Evolutionary conservation across 805 yeast species (phyloP).

Genomic region (Diddensiella santjacobensis): DNA sequence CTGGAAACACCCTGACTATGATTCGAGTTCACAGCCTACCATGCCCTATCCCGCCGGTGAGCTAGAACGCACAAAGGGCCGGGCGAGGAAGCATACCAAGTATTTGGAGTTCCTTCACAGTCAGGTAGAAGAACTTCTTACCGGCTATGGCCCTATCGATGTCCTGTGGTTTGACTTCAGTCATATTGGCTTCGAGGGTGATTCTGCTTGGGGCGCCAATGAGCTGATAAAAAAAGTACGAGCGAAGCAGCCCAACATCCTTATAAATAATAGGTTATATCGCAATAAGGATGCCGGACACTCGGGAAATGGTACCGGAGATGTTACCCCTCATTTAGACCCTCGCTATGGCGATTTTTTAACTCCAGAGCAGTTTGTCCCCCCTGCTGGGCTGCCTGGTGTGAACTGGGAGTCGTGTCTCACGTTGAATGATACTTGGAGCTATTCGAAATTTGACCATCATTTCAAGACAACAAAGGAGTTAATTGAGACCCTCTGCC

Average conservation of each 20-base stretch:
- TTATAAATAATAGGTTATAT: slow-evolving; percentile 18
- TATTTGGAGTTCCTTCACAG: slow-evolving; percentile 18
- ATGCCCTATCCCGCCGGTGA: slow-evolving; percentile 17
- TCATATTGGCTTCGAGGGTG: slow-evolving; percentile 18
- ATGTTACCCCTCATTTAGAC: slow-evolving; percentile 12
- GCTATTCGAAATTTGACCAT: slow-evolving; percentile 17
- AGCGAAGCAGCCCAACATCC: slow-evolving; percentile 14
- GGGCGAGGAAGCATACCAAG: slow-evolving; percentile 10
- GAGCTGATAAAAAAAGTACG: slow-evolving; percentile 11
- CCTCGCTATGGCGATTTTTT: slow-evolving; percentile 19
- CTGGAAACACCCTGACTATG: slow-evolving; percentile 21
- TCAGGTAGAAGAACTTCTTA: slow-evolving; percentile 16
- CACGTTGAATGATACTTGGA: slow-evolving; percentile 20
- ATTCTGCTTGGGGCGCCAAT: slow-evolving; percentile 15
- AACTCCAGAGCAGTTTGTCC: slow-evolving; percentile 20
- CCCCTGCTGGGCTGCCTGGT: slow-evolving; percentile 10
- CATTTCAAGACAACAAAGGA: slow-evolving; percentile 11
- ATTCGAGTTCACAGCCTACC: slow-evolving; percentile 5
- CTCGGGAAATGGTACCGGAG: slow-evolving; percentile 12
- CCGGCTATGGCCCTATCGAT: slow-evolving; percentile 14
- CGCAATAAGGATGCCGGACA: slow-evolving; percentile 15
- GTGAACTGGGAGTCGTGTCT: slow-evolving; percentile 18
- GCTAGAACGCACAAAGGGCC: slow-evolving; percentile 8
- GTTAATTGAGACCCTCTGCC: slow-evolving; percentile 11
- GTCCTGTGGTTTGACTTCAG: slow-evolving; percentile 20